phyloP scores from a whole-genome alignment of 176 grass and related monocot genomes.

The Cenchrus americanus region DNA sequence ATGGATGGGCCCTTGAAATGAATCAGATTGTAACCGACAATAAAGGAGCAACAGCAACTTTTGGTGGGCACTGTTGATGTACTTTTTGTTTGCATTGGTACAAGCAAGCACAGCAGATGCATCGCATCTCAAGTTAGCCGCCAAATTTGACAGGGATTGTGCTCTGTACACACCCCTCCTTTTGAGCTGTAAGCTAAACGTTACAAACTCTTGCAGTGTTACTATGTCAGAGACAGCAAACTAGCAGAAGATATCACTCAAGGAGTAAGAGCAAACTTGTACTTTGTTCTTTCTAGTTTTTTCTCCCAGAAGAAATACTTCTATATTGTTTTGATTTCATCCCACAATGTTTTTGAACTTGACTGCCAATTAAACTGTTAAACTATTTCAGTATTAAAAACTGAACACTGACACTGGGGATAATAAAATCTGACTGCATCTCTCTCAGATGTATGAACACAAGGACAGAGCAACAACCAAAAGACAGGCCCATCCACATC shows the following conservation, averaged over 20 bases:
- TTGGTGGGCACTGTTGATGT: conserved; percentile 14
- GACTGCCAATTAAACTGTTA: neutral
- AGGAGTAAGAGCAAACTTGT: neutral
- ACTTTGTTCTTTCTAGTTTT: neutral
- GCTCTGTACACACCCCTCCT: neutral
- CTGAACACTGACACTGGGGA: conserved; percentile 30
- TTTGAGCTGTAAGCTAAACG: conserved; percentile 16
- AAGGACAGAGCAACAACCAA: conserved; percentile 42
- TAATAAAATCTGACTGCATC: neutral
- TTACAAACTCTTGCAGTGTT: neutral
- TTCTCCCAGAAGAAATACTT: neutral
- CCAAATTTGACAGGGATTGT: conserved; percentile 51
- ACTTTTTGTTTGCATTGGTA: conserved; percentile 39
- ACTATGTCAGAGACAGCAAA: neutral
- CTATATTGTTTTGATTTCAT: neutral
- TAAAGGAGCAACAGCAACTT: conserved; percentile 25
- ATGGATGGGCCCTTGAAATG: conserved; percentile 43
- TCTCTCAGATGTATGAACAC: conserved; percentile 35
- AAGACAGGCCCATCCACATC: conserved; percentile 41
- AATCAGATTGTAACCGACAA: neutral
- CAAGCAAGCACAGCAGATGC: conserved; percentile 10
- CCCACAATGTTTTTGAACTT: neutral
- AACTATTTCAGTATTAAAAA: conserved; percentile 17
- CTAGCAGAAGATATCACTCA: neutral
- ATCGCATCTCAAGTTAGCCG: conserved; percentile 40